Base-by-base conservation (phyloP, 2,329 filamentous ascomycete species). In the Colletotrichum viniferum region DNA sequence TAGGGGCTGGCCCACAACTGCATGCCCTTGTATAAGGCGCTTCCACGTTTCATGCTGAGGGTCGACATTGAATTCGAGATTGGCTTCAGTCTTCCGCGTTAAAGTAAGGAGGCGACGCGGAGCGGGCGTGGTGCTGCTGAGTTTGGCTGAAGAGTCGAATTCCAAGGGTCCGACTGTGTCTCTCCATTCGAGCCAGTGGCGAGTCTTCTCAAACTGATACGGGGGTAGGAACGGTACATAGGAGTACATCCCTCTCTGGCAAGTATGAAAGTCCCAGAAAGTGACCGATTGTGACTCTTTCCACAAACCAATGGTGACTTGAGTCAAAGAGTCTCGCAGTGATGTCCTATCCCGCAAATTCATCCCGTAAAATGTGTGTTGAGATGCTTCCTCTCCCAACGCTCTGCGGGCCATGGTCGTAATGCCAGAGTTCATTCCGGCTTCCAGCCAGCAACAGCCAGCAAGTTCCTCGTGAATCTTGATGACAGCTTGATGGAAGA, bases 401-500 rank as follows among this genome's bases (percentile, higher is more conserved):
- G 81, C 81, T 12, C 79, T 74, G 12, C 63, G 48, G 1, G 82
- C 84, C 83, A 87, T 84, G 12, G 34, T 36, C 1, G 82, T 83
- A 30, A 85, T 77, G 5, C 80, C 81, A 2, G 84, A 85, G 73
- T 79, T 82, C 6, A 84, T 85, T 0, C 87, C 87, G 0, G 86
- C 86, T 71, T 89, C 87, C 1, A 88, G 80, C 64, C 78, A 88
- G 18, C 85, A 77, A 13, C 77, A 79, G 0, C 61, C 30, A 0
- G 81, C 80, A 32, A 81, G 78, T 7, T 80, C 66, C 9, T 82
- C 70, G 0, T 80, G 77, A 0, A 90, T 77, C 1, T 87, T 78
- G 43, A 85, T 78, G 0, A 89, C 72, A 0, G 86, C 88, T 9
- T 88, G 81, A 26, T 81, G 48, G 77, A 88, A 88, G 77, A 81